These are phyloP conservation scores for Claviceps digitariae DNA, from an alignment of 2,329 filamentous ascomycete species.

Conservation along the genomic window DNA sequence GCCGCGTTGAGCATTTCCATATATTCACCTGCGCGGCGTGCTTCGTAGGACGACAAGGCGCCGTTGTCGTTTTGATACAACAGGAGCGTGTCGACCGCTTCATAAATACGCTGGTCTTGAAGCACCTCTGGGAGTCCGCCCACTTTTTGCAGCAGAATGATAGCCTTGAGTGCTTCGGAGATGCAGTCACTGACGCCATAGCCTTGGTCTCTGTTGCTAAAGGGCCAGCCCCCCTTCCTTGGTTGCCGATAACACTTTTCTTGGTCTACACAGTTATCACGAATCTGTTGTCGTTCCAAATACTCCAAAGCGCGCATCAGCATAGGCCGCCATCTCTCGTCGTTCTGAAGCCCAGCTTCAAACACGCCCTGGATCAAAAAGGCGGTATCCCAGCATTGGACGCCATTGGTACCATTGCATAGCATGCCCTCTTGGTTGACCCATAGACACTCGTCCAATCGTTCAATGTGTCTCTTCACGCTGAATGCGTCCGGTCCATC, in stretches of 20 bases:
- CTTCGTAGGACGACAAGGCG: slow-evolving; percentile 84
- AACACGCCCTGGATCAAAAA: slow-evolving; percentile 76
- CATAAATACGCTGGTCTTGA: slow-evolving; percentile 64
- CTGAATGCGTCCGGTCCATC: slow-evolving; percentile 65
- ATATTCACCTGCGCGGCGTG: slow-evolving; percentile 59
- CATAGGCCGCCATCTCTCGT: slow-evolving; percentile 71
- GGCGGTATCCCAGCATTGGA: slow-evolving; percentile 92
- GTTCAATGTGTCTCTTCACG: slow-evolving; percentile 65
- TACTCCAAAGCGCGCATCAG: slow-evolving; percentile 70
- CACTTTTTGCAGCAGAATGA: slow-evolving; percentile 70
- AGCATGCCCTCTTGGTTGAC: slow-evolving; percentile 87
- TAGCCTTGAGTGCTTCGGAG: slow-evolving; percentile 76
- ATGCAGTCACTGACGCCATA: slow-evolving; percentile 95
- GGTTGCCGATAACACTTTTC: slow-evolving; percentile 76
- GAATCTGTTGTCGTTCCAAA: slow-evolving; percentile 81
- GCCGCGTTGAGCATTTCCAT: slow-evolving; percentile 86
- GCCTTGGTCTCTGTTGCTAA: slow-evolving; percentile 83
- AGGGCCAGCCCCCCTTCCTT: slow-evolving; percentile 89
- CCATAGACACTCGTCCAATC: slow-evolving; percentile 80
- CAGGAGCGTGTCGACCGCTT: slow-evolving; percentile 80
- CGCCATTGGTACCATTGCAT: slow-evolving; percentile 93
- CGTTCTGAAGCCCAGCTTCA: slow-evolving; percentile 63
- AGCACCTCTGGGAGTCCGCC: slow-evolving; percentile 62
- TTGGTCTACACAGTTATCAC: slow-evolving; percentile 66
- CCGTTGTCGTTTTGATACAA: slow-evolving; percentile 81